Base-by-base conservation (phyloP, 164 flowering plant genomes). In the Malania oleifera region DNA sequence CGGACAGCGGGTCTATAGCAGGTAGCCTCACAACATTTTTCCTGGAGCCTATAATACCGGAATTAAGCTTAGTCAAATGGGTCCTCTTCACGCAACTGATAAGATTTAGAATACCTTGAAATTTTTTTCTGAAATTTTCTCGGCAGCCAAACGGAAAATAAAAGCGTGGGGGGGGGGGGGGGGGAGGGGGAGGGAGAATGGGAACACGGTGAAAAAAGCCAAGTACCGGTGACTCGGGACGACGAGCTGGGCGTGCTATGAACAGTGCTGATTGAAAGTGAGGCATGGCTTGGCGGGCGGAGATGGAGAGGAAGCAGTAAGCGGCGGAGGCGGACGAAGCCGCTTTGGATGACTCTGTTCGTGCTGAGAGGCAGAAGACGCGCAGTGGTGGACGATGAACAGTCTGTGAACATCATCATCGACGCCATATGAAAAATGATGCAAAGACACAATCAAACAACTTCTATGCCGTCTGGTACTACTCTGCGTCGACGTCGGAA, bases 351-450 rank as follows among this genome's bases (percentile, higher is more conserved):
- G 60, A 46, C 17, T 6, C 39, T 26, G 58, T 11, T 37, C 28
- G 47, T 65, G 58, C 31, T 56, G 12, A 67, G 25, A 0, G 80
- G 75, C 23, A 82, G 57, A 54, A 77, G 62, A 0, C 82, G 76
- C 60, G 73, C 67, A 1, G 75, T 56, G 9, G 80, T 54, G 5
- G 79, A 59, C 7, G 79, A 66, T 17, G 80, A 73, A 56, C 68
- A 77, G 54, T 77, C 82, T 1, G 75, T 62, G 50, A 72, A 66
- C 2, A 72, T 66, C 59, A 65, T 44, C 18, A 43, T 43, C 20
- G 76, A 68, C 17, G 76, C 65, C 71, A 64, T 65, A n/a, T n/a
- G n/a, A n/a, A n/a, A n/a, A n/a, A n/a, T n/a, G n/a, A n/a, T n/a
- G n/a, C n/a, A n/a, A n/a, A n/a, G n/a, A n/a, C n/a, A n/a, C n/a